Evolutionary conservation across 1,284 basidiomycete genomes (phyloP), one percentile per base, ranked within the genome.

Genomic region (Mycena sp.): DNA sequence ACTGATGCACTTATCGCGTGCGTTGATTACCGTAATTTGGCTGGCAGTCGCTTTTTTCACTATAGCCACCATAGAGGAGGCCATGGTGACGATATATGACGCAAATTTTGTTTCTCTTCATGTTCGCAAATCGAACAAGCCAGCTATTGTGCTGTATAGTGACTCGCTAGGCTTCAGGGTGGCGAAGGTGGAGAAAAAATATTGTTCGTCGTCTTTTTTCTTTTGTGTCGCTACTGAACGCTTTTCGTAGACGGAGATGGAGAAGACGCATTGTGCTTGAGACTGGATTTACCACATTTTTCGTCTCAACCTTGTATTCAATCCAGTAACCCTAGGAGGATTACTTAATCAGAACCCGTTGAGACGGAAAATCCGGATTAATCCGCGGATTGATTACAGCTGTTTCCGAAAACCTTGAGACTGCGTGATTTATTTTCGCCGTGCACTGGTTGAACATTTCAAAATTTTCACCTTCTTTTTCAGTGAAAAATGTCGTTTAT

Each of bases 1-100:
- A 73, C 79, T 97, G 45, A 97, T 97, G 95, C 77, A 92, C 38
- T 86, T 93, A 53, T 91, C 92, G 41, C 94, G 94, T 96, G 69
- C 70, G 87, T 81, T 44, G 19, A 6, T 14, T n/a, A 59, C 55
- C 45, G 40, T 60, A 58, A 44, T 26, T 32, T 16, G 11, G 35
- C 43, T 40, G 37, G 61, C 37, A 29, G 48, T 60, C 43, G 41
- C 12, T 50, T 28, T 44, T 32, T 55, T 64, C 26, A 35, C 10
- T 61, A 45, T 43, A 10, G 9, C 1, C 32, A 46, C 17, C 49
- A n/a, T 35, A 95, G 94, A 94, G 77, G 88, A 93, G 65, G 93
- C 94, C 2, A 96, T 97, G 93, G 82, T 86, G n/a, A 85, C 88
- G 1, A 85, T 93, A 21, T 94, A 95, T 77, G 83, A 86, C 40